Percentiles rank a stretch among this genome's conserved stretches.
phyloP scores from a whole-genome alignment of 2,329 filamentous ascomycete genomes.

The Ascochyta fabae region DNA sequence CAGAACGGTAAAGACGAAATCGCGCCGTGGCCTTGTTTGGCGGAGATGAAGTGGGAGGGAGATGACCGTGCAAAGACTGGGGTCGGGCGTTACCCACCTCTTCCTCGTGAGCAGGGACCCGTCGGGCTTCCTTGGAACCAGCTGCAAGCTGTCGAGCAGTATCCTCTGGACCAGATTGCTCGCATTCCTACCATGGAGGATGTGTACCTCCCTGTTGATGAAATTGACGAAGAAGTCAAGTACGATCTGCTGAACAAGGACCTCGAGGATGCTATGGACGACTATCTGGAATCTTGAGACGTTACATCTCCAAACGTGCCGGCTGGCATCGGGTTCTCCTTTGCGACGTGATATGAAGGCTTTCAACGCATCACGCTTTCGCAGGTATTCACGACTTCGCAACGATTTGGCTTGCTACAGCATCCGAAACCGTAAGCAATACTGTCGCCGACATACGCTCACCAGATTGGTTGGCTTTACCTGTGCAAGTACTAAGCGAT shows the following conservation, averaged over 20 bases:
- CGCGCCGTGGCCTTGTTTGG: slow-evolving; percentile 50
- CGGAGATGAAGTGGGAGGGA: slow-evolving; percentile 57
- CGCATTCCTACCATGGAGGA: slow-evolving; percentile 48
- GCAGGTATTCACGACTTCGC: slow-evolving; percentile 11
- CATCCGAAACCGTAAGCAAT: slow-evolving; percentile 10
- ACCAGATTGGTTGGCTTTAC: neutral
- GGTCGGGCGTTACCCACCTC: slow-evolving; percentile 51
- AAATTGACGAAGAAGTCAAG: slow-evolving; percentile 40
- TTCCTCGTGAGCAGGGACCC: slow-evolving; percentile 52
- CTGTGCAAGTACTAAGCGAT: slow-evolving; percentile 5
- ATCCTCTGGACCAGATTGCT: slow-evolving; percentile 48
- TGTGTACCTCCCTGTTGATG: slow-evolving; percentile 47
- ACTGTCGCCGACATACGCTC: slow-evolving; percentile 8
- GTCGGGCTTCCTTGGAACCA: slow-evolving; percentile 52
- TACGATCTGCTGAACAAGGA: slow-evolving; percentile 35
- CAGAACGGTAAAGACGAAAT: slow-evolving; percentile 43
- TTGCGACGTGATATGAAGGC: neutral
- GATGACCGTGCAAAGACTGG: slow-evolving; percentile 54
- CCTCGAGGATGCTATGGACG: slow-evolving; percentile 38
- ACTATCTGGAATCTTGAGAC: slow-evolving; percentile 25
- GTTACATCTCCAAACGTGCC: neutral
- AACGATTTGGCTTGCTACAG: slow-evolving; percentile 21
- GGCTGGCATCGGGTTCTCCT: neutral
- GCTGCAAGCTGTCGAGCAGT: slow-evolving; percentile 46
- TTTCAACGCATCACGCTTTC: neutral